Conservation (phyloP, 2,329 filamentous ascomycete species). For the Cladophialophora bantiana region DNA sequence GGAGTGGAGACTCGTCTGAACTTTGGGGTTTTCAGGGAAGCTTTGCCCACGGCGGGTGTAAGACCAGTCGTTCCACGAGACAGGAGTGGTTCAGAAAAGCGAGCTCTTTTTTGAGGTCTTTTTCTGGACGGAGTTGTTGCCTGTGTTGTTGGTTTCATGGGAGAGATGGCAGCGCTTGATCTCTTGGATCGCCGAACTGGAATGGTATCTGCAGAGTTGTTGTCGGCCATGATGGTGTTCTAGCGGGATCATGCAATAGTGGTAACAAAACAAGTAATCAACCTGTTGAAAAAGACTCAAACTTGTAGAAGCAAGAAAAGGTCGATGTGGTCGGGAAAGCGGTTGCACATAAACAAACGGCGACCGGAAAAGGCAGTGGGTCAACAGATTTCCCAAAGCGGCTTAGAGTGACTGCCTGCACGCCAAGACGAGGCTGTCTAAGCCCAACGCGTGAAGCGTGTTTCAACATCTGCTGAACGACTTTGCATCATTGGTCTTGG, state of each 20-base stretch:
- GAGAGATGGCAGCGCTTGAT: conserved; percentile 36
- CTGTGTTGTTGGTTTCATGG: conserved; percentile 29
- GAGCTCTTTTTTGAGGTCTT: conserved; percentile 50
- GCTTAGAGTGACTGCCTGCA: conserved; percentile 4
- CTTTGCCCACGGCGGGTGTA: conserved; percentile 52
- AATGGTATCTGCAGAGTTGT: conserved; percentile 7
- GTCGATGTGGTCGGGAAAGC: conserved; percentile 19
- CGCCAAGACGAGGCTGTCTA: conserved; percentile 15
- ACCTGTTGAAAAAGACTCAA: not conserved
- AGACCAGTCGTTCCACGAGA: conserved; percentile 48
- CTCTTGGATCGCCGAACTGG: conserved; percentile 35
- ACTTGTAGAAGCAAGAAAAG: conserved; percentile 5
- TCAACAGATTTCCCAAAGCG: conserved; percentile 29
- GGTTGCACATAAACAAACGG: conserved; percentile 34
- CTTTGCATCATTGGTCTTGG: conserved; percentile 5
- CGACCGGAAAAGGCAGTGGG: conserved; percentile 15
- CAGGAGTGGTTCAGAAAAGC: conserved; percentile 55
- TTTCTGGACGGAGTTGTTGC: conserved; percentile 36
- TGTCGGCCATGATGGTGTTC: conserved; percentile 16
- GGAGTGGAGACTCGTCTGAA: conserved; percentile 36
- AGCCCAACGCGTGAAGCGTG: conserved; percentile 22
- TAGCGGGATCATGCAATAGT: not conserved
- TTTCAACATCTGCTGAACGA: conserved; percentile 14
- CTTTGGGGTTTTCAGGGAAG: conserved; percentile 46
- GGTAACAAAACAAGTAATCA: not conserved